A percentile compares a stretch with the other conserved stretches of the same genome.
Evolutionary conservation across 129 eudicot genomes (phyloP).

Genomic region (Chrysanthemum makinoi): DNA sequence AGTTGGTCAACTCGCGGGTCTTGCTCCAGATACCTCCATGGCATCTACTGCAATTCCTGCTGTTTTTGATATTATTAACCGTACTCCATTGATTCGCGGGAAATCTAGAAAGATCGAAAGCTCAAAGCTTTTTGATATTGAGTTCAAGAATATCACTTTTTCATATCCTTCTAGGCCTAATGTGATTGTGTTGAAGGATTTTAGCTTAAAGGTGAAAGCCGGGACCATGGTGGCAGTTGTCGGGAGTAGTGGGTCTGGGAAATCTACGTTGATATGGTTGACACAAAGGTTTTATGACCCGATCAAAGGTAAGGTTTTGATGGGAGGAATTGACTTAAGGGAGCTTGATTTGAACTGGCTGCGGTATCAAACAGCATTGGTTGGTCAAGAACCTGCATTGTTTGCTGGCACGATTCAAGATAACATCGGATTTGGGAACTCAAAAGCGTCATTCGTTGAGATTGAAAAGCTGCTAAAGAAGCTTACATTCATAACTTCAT

Average conservation of each 20-base stretch:
- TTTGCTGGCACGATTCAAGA: constrained; percentile 78
- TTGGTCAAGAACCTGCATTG: constrained; percentile 85
- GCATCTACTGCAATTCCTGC: constrained; percentile 66
- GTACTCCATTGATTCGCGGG: constrained; percentile 53
- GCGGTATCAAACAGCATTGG: constrained; percentile 70
- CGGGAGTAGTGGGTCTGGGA: constrained; percentile 82
- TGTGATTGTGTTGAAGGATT: constrained; percentile 61
- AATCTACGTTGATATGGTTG: constrained; percentile 80
- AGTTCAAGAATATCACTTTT: constrained; percentile 64
- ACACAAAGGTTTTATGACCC: constrained; percentile 84
- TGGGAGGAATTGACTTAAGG: constrained; percentile 65
- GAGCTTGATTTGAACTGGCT: constrained; percentile 76
- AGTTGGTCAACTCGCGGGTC: constrained; percentile 82
- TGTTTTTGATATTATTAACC: constrained; percentile 42
- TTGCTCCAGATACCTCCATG: constrained; percentile 80
- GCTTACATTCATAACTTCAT: constrained; percentile 83
- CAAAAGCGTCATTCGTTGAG: constrained; percentile 76
- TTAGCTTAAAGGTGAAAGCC: constrained; percentile 57
- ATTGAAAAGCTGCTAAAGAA: constrained; percentile 83
- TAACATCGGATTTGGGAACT: constrained; percentile 68
- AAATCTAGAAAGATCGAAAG: constrained; percentile 48
- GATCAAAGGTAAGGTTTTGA: constrained; percentile 54
- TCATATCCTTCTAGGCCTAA: constrained; percentile 72
- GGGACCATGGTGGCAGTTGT: constrained; percentile 86
- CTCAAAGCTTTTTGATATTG: constrained; percentile 53